phyloP scores from a whole-genome alignment of 73 alveolate genomes.

The Uronychia setigera region DNA sequence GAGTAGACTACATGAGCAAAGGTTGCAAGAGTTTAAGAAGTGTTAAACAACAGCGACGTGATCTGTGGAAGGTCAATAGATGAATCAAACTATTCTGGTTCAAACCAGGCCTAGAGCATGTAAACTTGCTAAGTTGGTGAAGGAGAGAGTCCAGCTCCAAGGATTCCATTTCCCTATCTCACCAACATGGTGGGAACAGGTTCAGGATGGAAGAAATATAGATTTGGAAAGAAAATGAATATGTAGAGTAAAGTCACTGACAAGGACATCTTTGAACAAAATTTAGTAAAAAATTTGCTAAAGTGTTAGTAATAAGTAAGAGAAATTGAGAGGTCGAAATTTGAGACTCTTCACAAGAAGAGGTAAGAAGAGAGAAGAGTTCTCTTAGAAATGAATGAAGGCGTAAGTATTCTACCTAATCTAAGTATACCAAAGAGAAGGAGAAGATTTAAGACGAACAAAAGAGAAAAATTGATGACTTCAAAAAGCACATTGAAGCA shows the following conservation, averaged over 20 bases:
- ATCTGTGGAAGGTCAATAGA: not conserved
- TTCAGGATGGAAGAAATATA: not conserved
- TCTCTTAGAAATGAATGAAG: not conserved
- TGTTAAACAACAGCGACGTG: not conserved
- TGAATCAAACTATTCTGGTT: too few species aligned
- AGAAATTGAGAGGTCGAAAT: not conserved
- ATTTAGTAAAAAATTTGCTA: not conserved
- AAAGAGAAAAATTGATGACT: not conserved
- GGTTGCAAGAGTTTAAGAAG: not conserved
- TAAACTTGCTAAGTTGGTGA: too few species aligned
- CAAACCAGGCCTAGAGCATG: too few species aligned
- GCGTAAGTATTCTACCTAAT: not conserved
- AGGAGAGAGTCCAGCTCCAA: not conserved
- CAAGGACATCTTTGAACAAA: not conserved
- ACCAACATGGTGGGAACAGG: not conserved
- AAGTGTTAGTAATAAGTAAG: not conserved
- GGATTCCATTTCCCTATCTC: not conserved
- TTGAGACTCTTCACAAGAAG: not conserved
- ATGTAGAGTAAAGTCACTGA: not conserved
- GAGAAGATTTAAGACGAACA: not conserved
- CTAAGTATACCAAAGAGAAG: not conserved
- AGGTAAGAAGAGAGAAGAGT: not conserved
- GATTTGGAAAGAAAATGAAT: not conserved
- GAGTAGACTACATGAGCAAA: not conserved
- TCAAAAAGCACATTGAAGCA: not conserved